Evolutionary conservation across 2,329 filamentous ascomycete genomes (phyloP), one percentile per base, ranked within the genome.

Genomic region (Hymenoscyphus scutula): DNA sequence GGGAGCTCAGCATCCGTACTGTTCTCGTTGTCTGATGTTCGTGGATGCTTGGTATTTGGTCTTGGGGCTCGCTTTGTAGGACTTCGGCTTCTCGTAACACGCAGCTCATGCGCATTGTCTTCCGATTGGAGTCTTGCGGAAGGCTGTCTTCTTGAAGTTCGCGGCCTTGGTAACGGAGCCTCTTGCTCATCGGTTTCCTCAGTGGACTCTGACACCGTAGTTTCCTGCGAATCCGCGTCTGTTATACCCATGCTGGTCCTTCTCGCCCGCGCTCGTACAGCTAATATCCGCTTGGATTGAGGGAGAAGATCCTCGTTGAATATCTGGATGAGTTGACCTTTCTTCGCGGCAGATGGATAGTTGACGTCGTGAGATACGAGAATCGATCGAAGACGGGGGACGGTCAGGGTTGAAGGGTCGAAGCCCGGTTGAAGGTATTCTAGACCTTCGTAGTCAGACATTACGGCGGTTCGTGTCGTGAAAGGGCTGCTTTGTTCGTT

Each of bases 291-390:
- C 68, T 85, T 84, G 1, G 91, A 89, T 70, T 94, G 89, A 0
- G 94, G 90, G 4, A 91, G 78, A 30, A 99, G 84, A 66, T 95
- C 81, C 34, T 89, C 82, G 73, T 89, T 87, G 77, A 99, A 92
- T 55, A 98, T 86, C 7, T 90, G 87, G 64, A 99, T 82, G 25
- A 99, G 86, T 73, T 96, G 89, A 0, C 86, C 80, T 79, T 99
- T 99, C 79, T 98, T 99, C 13, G 95, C 92, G 4, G 88, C 93
- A 0, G 91, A 88, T 5, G 93, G 89, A 74, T 97, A 98, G 41
- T 86, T 79, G 72, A 98, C 81, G 74, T 92, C 90, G 78, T 99
- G 91, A 68, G 87, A 89, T 72, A 98, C 90, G 62, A 99, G 86
- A 68, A 98, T 96, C 56, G 90, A 94, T 71, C 95, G 91, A 70